Base-by-base conservation (phyloP, 2,329 filamentous ascomycete genomes). In the Colletotrichum plurivorum region DNA sequence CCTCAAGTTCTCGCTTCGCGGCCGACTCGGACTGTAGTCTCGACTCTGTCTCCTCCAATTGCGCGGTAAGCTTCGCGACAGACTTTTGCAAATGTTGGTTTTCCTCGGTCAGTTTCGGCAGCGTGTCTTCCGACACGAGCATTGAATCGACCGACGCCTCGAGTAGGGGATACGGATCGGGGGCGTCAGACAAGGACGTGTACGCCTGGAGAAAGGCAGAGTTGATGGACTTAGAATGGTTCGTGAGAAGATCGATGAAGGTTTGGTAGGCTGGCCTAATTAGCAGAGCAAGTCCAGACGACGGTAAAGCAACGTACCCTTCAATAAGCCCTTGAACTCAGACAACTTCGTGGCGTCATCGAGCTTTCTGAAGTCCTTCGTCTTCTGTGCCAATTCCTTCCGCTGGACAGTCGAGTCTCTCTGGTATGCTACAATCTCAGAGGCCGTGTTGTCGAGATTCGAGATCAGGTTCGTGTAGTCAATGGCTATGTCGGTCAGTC, bases 321-420 rank as follows among this genome's bases (percentile, higher is more conserved):
- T 98, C 68, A 99, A 83, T 58, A 99, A 83, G 46, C 90, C 90
- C 82, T 98, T 99, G 83, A 97, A 90, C 80, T 99, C 96, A 5
- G 86, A 85, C 62, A 99, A 83, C 80, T 98, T 99, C 65, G 89
- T 89, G 12, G 92, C 84, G 84, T 99, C 94, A 75, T 98, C 95
- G 12, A 97, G 87, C 80, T 98, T 98, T 70, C 95, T 88, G 75
- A 98, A 99, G 76, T 98, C 95, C 77, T 99, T 99, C 1, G 96
- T 99, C 86, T 98, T 98, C 78, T 98, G 95, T n/a, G 97, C 96
- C 20, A 99, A 85, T 70, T 99, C 97, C 78, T 99, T 99, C 61
- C 96, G 89, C 79, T 99, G 95, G 0, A 98, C 92, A 5, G 97
- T 92, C n/a, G 95, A 94, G 80, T 98, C 96, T 75, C 95, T 90